Base-by-base conservation (phyloP, 176 grass and related monocot species). In the Carex myosuroides region DNA sequence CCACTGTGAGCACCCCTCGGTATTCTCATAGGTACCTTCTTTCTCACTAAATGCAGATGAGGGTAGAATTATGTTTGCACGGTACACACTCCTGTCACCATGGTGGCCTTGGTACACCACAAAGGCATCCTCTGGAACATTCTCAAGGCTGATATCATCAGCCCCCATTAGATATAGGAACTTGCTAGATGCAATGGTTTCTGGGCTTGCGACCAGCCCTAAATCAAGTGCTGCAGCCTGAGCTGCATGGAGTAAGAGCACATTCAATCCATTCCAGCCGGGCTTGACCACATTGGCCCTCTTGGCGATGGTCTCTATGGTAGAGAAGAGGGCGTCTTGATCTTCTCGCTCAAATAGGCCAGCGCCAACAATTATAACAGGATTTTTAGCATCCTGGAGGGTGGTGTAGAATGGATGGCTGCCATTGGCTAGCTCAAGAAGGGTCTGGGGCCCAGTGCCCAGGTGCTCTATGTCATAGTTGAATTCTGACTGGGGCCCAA, bases 101-200 rank as follows among this genome's bases (percentile, higher is more conserved):
- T 99, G 97, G 81, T 99, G 97, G 37, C 97, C 97, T 66, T 99
- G 97, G 75, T 99, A 99, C 65, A 99, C 86, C 7, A 99, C 97
- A 85, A 99, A 96, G 61, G 93, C 88, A 87, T 99, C 97, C 50
- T 93, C 91, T 64, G 97, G 87, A 87, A 99, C 81, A 64, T 91
- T 94, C 53, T 96, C 93, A 72, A 99, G 86, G 84, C 70, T 82
- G 63, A 92, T 77, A 72, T 99, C 97, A 84, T 99, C 97, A 44
- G 97, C 93, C 71, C 97, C 97, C 97, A 99, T 96, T 83, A 99
- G 84, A 87, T 96, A 99, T 59, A 99, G 75, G 64, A 99, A 99
- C 65, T 96, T 95, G 10, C 91, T 86, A n/a, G 90, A 92, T 78
- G 88, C 87, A 56, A 96, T 90, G 35, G 88, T 89, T 65, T 92